Conservation (phyloP, 768 basidiomycete species). For the Vishniacozyma victoriae region DNA sequence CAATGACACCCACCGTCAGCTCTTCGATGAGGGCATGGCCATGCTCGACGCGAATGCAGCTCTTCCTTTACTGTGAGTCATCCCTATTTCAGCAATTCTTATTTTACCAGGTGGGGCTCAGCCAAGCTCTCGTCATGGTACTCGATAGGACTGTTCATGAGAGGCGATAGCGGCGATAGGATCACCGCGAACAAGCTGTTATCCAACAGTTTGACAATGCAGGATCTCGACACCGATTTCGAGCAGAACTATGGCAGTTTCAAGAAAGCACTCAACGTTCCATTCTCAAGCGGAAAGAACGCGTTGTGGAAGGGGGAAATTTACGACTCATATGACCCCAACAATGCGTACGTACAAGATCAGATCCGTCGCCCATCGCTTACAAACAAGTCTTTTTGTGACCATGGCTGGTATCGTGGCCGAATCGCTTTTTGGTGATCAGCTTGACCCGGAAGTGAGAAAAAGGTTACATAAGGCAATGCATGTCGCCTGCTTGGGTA, state of each 20-base stretch:
- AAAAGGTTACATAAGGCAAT: constrained; percentile 9
- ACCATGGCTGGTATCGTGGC: constrained; percentile 15
- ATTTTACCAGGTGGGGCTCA: background rate
- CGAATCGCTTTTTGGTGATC: constrained; percentile 6
- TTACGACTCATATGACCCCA: constrained; percentile 16
- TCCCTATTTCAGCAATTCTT: background rate
- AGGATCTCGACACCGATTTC: constrained; percentile 9
- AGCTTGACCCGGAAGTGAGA: background rate
- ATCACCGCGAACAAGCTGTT: constrained; percentile 11
- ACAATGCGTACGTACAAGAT: background rate
- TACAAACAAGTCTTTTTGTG: constrained; percentile 13
- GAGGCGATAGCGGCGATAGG: constrained; percentile 3
- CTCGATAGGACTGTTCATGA: constrained; percentile 10
- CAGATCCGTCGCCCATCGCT: background rate
- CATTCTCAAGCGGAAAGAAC: constrained; percentile 1
- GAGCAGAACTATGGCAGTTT: constrained; percentile 15
- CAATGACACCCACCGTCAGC: background rate
- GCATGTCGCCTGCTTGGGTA: constrained; percentile 5
- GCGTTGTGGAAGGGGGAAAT: constrained; percentile 9
- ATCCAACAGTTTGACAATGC: constrained; percentile 3
- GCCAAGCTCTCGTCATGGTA: constrained; percentile 21
- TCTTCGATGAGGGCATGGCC: constrained; percentile 9
- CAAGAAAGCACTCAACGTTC: constrained; percentile 2
- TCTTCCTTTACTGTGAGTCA: constrained; percentile 9
- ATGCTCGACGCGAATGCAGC: constrained; percentile 9